A percentile compares a stretch with the other conserved stretches of the same genome.
Evolutionary conservation across 495 filamentous ascomycete genomes (phyloP).

Genomic region (Aspergillus diversus): DNA sequence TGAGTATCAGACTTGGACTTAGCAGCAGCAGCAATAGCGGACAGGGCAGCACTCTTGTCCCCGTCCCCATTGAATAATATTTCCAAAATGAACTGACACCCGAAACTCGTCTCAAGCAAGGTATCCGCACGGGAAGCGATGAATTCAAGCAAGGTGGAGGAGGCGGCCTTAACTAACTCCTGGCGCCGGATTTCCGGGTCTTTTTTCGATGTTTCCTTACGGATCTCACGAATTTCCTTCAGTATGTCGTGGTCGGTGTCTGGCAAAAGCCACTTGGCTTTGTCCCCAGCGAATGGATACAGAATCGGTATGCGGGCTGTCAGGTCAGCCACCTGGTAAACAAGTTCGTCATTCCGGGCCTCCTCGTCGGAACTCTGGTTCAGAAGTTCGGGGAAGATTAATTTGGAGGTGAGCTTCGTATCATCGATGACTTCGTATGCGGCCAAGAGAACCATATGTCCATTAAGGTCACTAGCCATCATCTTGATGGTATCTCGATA

Average conservation of each 20-base stretch:
- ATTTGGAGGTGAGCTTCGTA: conserved; percentile 82
- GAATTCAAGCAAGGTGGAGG: conserved; percentile 65
- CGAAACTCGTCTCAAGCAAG: conserved; percentile 74
- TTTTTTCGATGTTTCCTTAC: conserved; percentile 87
- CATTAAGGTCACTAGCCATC: conserved; percentile 78
- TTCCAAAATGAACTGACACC: conserved; percentile 83
- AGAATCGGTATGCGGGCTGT: conserved; percentile 77
- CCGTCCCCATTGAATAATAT: conserved; percentile 76
- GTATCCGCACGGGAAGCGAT: conserved; percentile 68
- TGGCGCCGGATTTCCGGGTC: conserved; percentile 72
- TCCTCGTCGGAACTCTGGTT: conserved; percentile 64
- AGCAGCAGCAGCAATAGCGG: conserved; percentile 71
- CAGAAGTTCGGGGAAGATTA: conserved; percentile 80
- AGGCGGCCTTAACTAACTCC: conserved; percentile 67
- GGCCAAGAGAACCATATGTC: conserved; percentile 78
- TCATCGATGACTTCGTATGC: conserved; percentile 93
- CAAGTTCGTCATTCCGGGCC: conserved; percentile 60
- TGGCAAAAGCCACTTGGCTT: conserved; percentile 70
- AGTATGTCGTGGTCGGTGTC: conserved; percentile 65
- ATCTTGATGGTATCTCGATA: conserved; percentile 84
- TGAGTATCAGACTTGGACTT: conserved; percentile 61
- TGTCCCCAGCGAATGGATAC: conserved; percentile 78
- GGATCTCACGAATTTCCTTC: conserved; percentile 72
- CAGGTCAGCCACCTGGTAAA: conserved; percentile 64
- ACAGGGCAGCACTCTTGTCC: conserved; percentile 69